Percentiles rank a stretch among this genome's conserved stretches.
Evolutionary conservation across 2,329 filamentous ascomycete genomes (phyloP).

Genomic region (Cordyceps javanica): DNA sequence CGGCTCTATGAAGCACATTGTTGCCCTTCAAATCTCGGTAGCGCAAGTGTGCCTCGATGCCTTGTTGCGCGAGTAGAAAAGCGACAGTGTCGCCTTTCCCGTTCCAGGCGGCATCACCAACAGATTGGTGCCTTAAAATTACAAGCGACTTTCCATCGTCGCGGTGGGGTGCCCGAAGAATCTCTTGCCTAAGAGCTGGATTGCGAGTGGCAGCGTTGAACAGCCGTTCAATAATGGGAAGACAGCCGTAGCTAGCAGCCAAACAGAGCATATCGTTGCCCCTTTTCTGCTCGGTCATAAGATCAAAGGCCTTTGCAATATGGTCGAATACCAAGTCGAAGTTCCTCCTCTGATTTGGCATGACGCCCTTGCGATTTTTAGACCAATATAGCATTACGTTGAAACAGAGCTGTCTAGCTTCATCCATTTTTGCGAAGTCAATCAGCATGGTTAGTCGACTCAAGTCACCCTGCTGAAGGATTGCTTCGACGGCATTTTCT

Average conservation of each 20-base stretch:
- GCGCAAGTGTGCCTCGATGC: not conserved
- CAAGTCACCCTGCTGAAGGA: conserved; percentile 23
- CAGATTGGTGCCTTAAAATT: conserved; percentile 3
- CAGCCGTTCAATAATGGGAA: conserved; percentile 20
- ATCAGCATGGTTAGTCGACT: conserved; percentile 18
- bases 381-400: not conserved
- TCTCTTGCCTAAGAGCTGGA: conserved; percentile 2
- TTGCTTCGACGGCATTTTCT: not conserved
- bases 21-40: not conserved
- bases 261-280: conserved; percentile 20
- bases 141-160: not conserved
- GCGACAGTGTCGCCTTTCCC: not conserved
- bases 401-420: not conserved
- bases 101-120: conserved; percentile 5
- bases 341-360: not conserved
- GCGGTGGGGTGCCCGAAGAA: not conserved
- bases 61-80: conserved; percentile 12
- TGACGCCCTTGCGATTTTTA: not conserved
- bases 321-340: not conserved
- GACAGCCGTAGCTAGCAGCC: conserved; percentile 20
- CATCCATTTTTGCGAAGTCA: conserved; percentile 16
- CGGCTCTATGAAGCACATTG: conserved; percentile 6
- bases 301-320: not conserved
- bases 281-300: conserved; percentile 19
- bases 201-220: conserved; percentile 12